A percentile compares a stretch with the other conserved stretches of the same genome.
Conservation (phyloP, 495 filamentous ascomycete species). For the Lasiosphaeriaceae sp. region DNA sequence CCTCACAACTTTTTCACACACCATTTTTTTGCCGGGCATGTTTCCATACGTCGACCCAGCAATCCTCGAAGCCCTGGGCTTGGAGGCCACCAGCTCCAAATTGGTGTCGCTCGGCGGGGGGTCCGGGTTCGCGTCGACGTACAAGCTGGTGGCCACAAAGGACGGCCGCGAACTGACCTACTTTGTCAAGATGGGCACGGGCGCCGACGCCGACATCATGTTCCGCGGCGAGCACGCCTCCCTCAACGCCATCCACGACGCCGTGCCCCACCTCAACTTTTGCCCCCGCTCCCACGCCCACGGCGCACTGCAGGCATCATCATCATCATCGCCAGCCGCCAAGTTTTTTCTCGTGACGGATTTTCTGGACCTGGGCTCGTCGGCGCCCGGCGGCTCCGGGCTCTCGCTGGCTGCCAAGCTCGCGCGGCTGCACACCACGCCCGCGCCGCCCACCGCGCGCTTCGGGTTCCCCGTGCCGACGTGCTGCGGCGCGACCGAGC, state of each 20-base stretch:
- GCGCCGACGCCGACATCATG: conserved; percentile 65
- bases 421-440: conserved; percentile 73
- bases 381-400: conserved; percentile 33
- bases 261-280: conserved; percentile 67
- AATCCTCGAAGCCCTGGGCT: conserved; percentile 59
- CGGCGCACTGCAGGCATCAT: conserved; percentile 57
- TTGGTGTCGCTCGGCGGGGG: conserved; percentile 64
- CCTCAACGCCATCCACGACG: conserved; percentile 70
- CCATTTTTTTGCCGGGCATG: too few relatives aligned
- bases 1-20: too few relatives aligned
- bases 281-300: conserved; percentile 70
- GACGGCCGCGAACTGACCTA: conserved; percentile 56
- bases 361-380: conserved; percentile 63
- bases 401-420: conserved; percentile 68
- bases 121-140: conserved; percentile 72
- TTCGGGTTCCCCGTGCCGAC: conserved; percentile 82
- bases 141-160: conserved; percentile 53
- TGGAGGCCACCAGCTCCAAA: conserved; percentile 56
- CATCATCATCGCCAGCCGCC: conserved; percentile 37
- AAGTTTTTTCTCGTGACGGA: conserved; percentile 74
- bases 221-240: conserved; percentile 80
- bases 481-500: conserved; percentile 79
- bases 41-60: conserved; percentile 44
- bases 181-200: conserved; percentile 78
- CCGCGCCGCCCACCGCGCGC: conserved; percentile 62